Evolutionary conservation across 441 rosid species (phyloP).

Genomic region (Pelargonium citronellum): DNA sequence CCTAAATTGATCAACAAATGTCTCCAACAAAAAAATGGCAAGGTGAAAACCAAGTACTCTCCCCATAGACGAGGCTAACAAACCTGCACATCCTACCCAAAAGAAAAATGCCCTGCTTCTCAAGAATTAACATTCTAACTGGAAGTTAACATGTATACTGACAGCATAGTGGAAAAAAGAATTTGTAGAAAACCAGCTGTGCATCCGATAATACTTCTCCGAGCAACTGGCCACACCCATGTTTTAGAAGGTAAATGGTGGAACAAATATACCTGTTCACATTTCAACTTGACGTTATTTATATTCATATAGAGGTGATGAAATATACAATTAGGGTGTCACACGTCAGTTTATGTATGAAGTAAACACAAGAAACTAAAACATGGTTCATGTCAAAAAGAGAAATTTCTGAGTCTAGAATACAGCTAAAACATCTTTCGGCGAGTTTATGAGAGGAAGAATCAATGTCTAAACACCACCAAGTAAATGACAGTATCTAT

Average conservation of each 20-base stretch:
- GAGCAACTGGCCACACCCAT: slow-evolving; percentile 7
- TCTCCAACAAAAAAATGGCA: slow-evolving; percentile 8
- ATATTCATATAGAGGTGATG: background rate
- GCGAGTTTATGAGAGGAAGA: background rate
- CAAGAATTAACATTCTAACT: slow-evolving; percentile 12
- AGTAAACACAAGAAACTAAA: background rate
- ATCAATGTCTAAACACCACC: background rate
- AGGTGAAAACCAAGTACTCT: background rate
- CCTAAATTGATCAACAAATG: background rate
- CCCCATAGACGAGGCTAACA: slow-evolving; percentile 10
- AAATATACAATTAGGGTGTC: background rate
- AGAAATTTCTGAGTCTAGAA: too few relatives aligned
- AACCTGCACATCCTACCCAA: slow-evolving; percentile 12
- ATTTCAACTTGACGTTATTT: background rate
- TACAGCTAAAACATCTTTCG: background rate
- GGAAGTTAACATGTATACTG: slow-evolving; percentile 7
- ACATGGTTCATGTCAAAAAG: too few relatives aligned
- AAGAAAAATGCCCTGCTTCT: slow-evolving; percentile 16
- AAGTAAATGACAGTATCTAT: too few relatives aligned
- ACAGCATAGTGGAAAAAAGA: slow-evolving; percentile 17
- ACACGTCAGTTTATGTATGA: background rate
- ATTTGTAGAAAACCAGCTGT: background rate
- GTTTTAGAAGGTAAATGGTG: background rate
- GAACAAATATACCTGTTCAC: background rate
- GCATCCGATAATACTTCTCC: background rate